A percentile compares a stretch with the other conserved stretches of the same genome.
Conservation (phyloP, 805 yeast species). For the Candida multigemmis region DNA sequence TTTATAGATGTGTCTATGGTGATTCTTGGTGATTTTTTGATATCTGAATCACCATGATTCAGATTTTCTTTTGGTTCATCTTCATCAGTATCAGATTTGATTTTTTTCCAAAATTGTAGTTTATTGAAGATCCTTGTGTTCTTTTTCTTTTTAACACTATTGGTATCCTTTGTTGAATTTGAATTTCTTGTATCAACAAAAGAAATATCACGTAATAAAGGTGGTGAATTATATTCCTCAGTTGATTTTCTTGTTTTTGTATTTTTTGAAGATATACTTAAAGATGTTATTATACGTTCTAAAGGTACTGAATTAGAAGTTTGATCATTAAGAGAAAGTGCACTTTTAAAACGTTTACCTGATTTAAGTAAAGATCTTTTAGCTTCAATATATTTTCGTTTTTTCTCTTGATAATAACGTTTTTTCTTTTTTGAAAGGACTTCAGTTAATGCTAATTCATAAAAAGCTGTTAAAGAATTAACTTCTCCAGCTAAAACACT, state of each 20-base stretch:
- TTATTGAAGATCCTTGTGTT: slow-evolving; percentile 17
- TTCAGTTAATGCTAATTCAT: slow-evolving; percentile 56
- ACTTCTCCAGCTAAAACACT: slow-evolving; percentile 52
- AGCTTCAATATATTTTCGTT: slow-evolving; percentile 22
- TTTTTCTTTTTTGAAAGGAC: slow-evolving; percentile 30
- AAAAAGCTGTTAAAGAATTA: slow-evolving; percentile 67
- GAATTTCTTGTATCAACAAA: slow-evolving; percentile 3
- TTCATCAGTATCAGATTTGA: slow-evolving; percentile 3
- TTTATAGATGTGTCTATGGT: not conserved
- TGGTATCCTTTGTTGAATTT: slow-evolving; percentile 3
- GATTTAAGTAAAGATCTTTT: slow-evolving; percentile 20
- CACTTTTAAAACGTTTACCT: slow-evolving; percentile 26
- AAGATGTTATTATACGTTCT: slow-evolving; percentile 26
- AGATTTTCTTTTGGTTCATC: not conserved
- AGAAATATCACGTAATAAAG: too few species aligned
- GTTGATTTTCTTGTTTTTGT: slow-evolving; percentile 3
- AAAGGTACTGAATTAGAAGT: slow-evolving; percentile 20
- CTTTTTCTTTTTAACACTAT: slow-evolving; percentile 5
- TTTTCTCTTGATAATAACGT: slow-evolving; percentile 19
- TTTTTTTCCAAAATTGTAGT: slow-evolving; percentile 31
- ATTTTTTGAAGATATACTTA: slow-evolving; percentile 21
- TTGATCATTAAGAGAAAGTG: slow-evolving; percentile 24
- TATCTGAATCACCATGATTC: slow-evolving; percentile 2
- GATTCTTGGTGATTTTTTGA: slow-evolving; percentile 1
- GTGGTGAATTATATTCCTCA: slow-evolving; percentile 1